These are phyloP conservation scores for Penicillium ucsense DNA, from an alignment of 495 filamentous ascomycete species.

Conservation along the genomic window DNA sequence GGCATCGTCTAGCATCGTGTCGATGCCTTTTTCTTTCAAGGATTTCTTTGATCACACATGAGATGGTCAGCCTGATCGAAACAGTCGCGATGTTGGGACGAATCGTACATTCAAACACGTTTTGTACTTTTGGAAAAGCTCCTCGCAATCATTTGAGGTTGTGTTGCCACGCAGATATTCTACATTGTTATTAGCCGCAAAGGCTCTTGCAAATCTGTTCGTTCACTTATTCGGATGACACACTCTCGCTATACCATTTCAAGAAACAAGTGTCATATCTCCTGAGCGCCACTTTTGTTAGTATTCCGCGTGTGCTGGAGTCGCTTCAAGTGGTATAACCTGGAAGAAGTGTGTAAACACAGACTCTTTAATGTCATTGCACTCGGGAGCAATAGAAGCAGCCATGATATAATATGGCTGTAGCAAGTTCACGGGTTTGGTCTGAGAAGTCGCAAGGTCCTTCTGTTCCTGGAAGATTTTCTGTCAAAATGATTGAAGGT, in stretches of 20 bases:
- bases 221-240: conserved; percentile 7
- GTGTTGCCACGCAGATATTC: conserved; percentile 80
- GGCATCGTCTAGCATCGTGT: conserved; percentile 77
- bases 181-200: conserved; percentile 23
- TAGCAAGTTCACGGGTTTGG: no score
- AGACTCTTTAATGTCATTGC: conserved; percentile 84
- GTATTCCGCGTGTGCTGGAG: not conserved
- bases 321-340: not conserved
- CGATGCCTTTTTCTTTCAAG: conserved; percentile 76
- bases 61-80: conserved; percentile 1
- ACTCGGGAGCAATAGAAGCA: conserved; percentile 56
- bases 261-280: conserved; percentile 89
- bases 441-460: no score
- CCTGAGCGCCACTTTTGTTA: conserved; percentile 29
- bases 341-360: conserved; percentile 9
- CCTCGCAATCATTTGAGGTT: conserved; percentile 71
- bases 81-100: not conserved
- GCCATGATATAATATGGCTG: conserved; percentile 29
- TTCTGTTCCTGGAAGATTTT: no score
- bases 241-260: conserved; percentile 96
- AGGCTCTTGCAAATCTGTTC: not conserved
- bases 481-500: no score
- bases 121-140: conserved; percentile 79
- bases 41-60: conserved; percentile 46
- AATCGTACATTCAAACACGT: conserved; percentile 61